Evolutionary conservation across 352 stramenopile species (phyloP), one percentile per base, ranked within the genome.

Genomic region (Phytophthora pseudosyringae): DNA sequence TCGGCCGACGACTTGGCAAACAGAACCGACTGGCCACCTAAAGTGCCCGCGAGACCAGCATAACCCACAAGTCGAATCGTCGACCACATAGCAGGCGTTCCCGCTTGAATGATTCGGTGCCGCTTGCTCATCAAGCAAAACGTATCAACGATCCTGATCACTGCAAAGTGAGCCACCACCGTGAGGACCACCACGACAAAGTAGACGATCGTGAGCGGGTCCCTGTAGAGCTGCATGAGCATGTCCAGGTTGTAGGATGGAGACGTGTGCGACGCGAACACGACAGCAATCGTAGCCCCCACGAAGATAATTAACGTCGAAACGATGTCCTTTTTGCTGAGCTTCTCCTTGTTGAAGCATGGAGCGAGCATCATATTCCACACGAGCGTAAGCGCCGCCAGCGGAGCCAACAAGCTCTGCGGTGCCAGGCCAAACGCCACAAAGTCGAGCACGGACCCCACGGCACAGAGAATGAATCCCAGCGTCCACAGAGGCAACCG

Each of bases 291-390:
- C 2, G 89, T 97, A 13, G 86, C 86, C 1, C 89, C 88, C 7
- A 85, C 62, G 31, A 96, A 94, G 48, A 97, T 95, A 21, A 97
- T 73, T 16, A 95, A 65, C 28, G 89, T 96, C 32, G 88, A 86
- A 0, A 71, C 70, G 18, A 97, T 88, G 40, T 97, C 84, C 41
- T 94, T 91, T 12, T 70, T 78, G 9, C 76, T 88, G 11, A 97
- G 75, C 46, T 91, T 90, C 45, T 97, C 89, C 64, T 94, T 94
- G 64, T 96, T 95, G 44, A 97, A 92, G 36, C 84, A 90, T 4
- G 86, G 83, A 5, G 89, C 89, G 8, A 97, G 74, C 66, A 95
- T 90, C 73, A 97, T 93, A 67, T 98, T 98, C 85, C 89, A 97
- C 15, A 97, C 92, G 10, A 98, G 80, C 36, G 88, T 96, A n/a